Conservation (phyloP, 169 alveolate genomes). For the Plasmodium reichenowi region DNA sequence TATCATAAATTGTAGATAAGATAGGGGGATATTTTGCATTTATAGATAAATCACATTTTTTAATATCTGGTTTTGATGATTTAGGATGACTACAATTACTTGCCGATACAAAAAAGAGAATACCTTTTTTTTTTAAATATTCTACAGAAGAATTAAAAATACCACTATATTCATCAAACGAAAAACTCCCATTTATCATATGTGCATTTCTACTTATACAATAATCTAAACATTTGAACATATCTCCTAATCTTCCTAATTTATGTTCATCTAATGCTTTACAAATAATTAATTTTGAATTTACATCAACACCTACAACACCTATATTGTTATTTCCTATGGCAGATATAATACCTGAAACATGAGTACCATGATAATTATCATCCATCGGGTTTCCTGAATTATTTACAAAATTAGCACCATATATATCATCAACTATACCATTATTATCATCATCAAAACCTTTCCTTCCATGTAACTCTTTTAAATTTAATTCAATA, state of each 20-base stretch:
- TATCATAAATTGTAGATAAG: conserved; percentile 15
- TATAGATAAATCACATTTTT: conserved; percentile 45
- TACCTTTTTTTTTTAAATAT: conserved; percentile 8
- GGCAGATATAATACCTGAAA: conserved; percentile 84
- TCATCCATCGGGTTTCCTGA: conserved; percentile 85
- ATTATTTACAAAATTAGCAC: conserved; percentile 82
- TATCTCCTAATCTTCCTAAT: conserved; percentile 80
- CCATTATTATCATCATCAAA: conserved; percentile 88
- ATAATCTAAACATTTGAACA: conserved; percentile 79
- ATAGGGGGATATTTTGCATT: conserved; percentile 45
- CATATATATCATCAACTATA: conserved; percentile 86
- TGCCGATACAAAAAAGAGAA: conserved; percentile 59
- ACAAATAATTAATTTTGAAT: conserved; percentile 74
- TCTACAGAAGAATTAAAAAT: conserved; percentile 51
- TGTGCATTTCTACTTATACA: conserved; percentile 74
- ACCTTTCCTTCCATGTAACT: conserved; percentile 83
- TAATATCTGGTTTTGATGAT: conserved; percentile 25
- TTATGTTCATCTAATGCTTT: conserved; percentile 82
- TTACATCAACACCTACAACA: conserved; percentile 64
- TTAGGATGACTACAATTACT: conserved; percentile 46
- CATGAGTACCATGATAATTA: conserved; percentile 90
- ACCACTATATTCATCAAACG: conserved; percentile 54
- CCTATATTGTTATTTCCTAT: conserved; percentile 27
- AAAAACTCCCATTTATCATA: conserved; percentile 79
- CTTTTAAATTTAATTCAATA: conserved; percentile 86